Evolutionary conservation across 352 stramenopile species (phyloP).

Genomic region (Globisporangium solare): DNA sequence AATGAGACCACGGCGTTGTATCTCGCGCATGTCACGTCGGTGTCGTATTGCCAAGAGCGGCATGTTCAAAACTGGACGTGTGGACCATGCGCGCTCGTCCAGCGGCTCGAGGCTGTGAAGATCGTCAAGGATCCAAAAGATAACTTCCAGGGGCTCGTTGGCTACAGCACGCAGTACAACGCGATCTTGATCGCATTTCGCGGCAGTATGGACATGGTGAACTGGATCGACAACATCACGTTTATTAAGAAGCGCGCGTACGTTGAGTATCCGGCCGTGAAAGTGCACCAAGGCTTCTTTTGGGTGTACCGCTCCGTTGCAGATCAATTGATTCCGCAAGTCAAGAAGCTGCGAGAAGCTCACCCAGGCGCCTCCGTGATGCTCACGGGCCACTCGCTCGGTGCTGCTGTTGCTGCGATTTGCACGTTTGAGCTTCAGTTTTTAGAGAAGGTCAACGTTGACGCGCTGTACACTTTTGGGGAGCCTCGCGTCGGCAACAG

Average conservation of each 20-base stretch:
- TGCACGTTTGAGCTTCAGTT: slow-evolving; percentile 72
- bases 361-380: slow-evolving; percentile 48
- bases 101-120: slow-evolving; percentile 35
- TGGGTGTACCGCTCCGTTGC: slow-evolving; percentile 72
- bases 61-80: slow-evolving; percentile 78
- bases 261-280: slow-evolving; percentile 43
- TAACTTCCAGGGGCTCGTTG: slow-evolving; percentile 77
- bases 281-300: slow-evolving; percentile 78
- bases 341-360: slow-evolving; percentile 25
- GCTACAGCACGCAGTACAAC: slow-evolving; percentile 51
- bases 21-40: slow-evolving; percentile 67
- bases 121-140: slow-evolving; percentile 68
- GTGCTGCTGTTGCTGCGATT: slow-evolving; percentile 63
- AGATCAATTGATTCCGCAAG: slow-evolving; percentile 31
- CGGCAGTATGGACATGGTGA: slow-evolving; percentile 76
- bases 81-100: slow-evolving; percentile 57
- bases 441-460: slow-evolving; percentile 50
- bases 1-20: slow-evolving; percentile 67
- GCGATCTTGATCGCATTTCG: slow-evolving; percentile 72
- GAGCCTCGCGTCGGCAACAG: slow-evolving; percentile 71
- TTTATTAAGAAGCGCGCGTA: slow-evolving; percentile 76
- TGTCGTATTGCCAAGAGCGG: slow-evolving; percentile 65
- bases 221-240: slow-evolving; percentile 85
- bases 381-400: slow-evolving; percentile 72
- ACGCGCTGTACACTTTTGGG: slow-evolving; percentile 67